These are phyloP conservation scores for Aspergillus oerlinghausenensis DNA, from an alignment of 2,329 filamentous ascomycete genomes.

Conservation along the genomic window DNA sequence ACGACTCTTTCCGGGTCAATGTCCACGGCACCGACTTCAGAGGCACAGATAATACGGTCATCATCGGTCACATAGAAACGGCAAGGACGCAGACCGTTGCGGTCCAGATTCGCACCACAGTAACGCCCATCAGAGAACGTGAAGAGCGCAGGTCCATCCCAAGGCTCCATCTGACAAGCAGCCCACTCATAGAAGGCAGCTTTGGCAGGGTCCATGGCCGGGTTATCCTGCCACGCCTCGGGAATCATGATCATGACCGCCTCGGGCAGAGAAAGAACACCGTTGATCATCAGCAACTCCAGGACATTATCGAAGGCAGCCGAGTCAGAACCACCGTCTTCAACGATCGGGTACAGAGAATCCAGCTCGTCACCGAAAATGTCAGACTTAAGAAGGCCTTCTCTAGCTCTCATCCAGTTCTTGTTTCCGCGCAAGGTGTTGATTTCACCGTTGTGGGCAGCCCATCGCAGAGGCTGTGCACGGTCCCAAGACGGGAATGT, in stretches of 20 bases:
- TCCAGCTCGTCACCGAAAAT: conserved; percentile 91
- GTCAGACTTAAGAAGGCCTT: conserved; percentile 89
- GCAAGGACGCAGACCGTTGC: conserved; percentile 91
- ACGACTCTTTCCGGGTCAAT: conserved; percentile 87
- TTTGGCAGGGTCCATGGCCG: conserved; percentile 87
- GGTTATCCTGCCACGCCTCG: conserved; percentile 95
- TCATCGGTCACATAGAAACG: conserved; percentile 96
- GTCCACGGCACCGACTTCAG: conserved; percentile 88
- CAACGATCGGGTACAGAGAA: conserved; percentile 85
- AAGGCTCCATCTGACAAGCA: conserved; percentile 97
- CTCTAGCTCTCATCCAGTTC: conserved; percentile 98
- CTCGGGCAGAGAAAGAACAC: conserved; percentile 88
- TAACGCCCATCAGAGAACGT: conserved; percentile 95
- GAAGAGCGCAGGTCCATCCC: conserved; percentile 95
- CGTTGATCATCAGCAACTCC: conserved; percentile 90
- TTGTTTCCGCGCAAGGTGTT: conserved; percentile 97
- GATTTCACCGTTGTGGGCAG: conserved; percentile 97
- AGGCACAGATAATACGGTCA: conserved; percentile 94
- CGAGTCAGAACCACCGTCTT: conserved; percentile 94
- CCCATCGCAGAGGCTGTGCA: conserved; percentile 93
- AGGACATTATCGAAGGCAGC: conserved; percentile 97
- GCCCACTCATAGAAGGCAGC: conserved; percentile 98
- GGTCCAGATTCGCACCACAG: conserved; percentile 93
- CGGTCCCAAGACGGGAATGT: conserved; percentile 98
- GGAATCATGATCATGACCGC: conserved; percentile 99